Evolutionary conservation across 2,329 filamentous ascomycete genomes (phyloP), one percentile per base, ranked within the genome.

Genomic region (Bimuria novae-zelandiae): DNA sequence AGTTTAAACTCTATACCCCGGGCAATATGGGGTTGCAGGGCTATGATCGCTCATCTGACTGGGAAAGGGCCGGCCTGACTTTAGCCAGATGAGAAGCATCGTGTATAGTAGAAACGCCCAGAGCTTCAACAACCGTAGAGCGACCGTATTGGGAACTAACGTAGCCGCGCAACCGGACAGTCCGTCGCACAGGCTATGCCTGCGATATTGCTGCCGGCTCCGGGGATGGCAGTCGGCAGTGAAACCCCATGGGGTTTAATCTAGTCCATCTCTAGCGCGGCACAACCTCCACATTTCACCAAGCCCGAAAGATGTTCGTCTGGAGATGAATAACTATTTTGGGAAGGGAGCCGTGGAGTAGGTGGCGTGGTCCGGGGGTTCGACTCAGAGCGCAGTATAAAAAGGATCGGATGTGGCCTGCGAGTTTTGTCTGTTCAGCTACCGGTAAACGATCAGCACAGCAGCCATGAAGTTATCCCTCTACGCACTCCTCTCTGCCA

Each of bases 381-480:
- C 8, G 7, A 21, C 33, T 25, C 21, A 22, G 22, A 14, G 27
- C 2, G 23, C 8, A 16, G 41, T 51, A 51, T 45, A 51, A 51
- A 37, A 27, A 23, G 21, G 2, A 17, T 17, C 7, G 14, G 41
- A 17, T 23, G n/a, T 22, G 27, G 32, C 35, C 40, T 39, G 7
- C 21, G 12, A 8, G 10, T 17, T 14, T 12, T 16, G 2, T 49
- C 14, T 42, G 17, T 39, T 30, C 35, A 41, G 22, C 35, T 27
- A 51, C 39, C 43, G 46, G 41, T 22, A 19, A 50, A 29, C 33
- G 29, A 52, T 45, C 25, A 52, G 27, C 49, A 52, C 25, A 52
- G 27, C 49, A 52, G 58, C 35, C 52, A 73, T 73, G 70, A 73
- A 71, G 64, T 55, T 73, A 53, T 59, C 60, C 16, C 55, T 72